phyloP scores from a whole-genome alignment of 768 basidiomycete genomes.

The Lentinula aciculospora region DNA sequence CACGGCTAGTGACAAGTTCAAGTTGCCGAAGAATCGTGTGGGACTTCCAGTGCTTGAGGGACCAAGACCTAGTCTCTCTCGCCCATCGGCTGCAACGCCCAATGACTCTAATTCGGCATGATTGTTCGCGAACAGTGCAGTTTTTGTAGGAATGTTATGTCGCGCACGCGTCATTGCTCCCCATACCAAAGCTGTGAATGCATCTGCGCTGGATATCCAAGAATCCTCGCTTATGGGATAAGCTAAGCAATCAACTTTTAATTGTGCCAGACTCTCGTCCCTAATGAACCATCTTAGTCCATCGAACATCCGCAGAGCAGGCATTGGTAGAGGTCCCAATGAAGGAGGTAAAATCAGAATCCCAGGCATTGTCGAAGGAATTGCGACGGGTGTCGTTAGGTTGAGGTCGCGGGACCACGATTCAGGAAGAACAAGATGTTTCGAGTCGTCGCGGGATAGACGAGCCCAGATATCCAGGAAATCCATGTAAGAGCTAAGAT shows the following conservation, averaged over 20 bases:
- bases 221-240: background rate
- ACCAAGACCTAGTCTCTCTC: background rate
- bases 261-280: background rate
- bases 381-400: background rate
- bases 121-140: background rate
- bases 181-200: conserved; percentile 7
- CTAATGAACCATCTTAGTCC: conserved; percentile 5
- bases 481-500: conserved; percentile 3
- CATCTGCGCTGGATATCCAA: conserved; percentile 7
- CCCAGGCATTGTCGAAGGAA: background rate
- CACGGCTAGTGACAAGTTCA: background rate
- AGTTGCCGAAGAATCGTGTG: conserved; percentile 4
- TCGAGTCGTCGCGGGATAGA: background rate
- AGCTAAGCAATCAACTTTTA: conserved; percentile 1
- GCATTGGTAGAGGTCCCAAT: background rate
- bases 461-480: background rate
- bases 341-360: background rate
- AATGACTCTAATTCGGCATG: background rate
- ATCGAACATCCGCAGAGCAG: background rate
- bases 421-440: background rate
- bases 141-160: background rate
- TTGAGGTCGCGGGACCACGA: conserved; percentile 1
- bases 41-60: background rate
- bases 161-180: conserved; percentile 7
- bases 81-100: conserved; percentile 2